Percentiles rank a stretch among this genome's conserved stretches.
These are phyloP conservation scores for Cyberlindnera subsufficiens DNA, from an alignment of 805 yeast genomes.

Conservation along the genomic window DNA sequence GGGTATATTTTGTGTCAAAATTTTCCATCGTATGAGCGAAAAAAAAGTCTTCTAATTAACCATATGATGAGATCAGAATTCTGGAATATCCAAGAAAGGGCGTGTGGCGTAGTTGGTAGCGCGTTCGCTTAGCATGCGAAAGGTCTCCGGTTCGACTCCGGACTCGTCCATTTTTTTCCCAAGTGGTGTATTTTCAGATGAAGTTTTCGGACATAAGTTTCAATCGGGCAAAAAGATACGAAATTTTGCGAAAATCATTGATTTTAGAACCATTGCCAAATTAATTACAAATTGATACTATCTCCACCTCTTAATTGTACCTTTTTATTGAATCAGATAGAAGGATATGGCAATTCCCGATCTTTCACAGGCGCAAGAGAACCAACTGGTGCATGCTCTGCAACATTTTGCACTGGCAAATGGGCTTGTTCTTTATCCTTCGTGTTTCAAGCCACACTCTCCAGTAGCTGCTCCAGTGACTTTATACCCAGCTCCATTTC, in stretches of 20 bases:
- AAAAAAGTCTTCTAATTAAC: no score
- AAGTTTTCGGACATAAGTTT: neutral
- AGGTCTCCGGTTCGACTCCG: constrained; percentile 78
- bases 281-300: no score
- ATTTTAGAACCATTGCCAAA: no score
- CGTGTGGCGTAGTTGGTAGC: constrained; percentile 83
- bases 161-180: constrained; percentile 51
- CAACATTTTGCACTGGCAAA: constrained; percentile 75
- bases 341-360: constrained; percentile 22
- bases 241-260: neutral
- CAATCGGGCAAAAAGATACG: neutral
- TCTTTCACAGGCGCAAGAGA: constrained; percentile 16
- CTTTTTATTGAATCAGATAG: neutral
- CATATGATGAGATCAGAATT: neutral
- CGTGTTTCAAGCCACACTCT: constrained; percentile 38
- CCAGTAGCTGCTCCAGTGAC: constrained; percentile 80
- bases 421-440: constrained; percentile 81
- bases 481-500: constrained; percentile 85
- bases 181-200: neutral
- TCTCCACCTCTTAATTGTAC: neutral
- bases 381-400: constrained; percentile 37
- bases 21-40: no score
- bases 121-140: constrained; percentile 77
- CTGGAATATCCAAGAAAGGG: constrained; percentile 29
- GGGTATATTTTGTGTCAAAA: no score